A percentile compares a stretch with the other conserved stretches of the same genome.
These are phyloP conservation scores for Rutstroemia sp. DNA, from an alignment of 2,329 filamentous ascomycete genomes.

Conservation along the genomic window DNA sequence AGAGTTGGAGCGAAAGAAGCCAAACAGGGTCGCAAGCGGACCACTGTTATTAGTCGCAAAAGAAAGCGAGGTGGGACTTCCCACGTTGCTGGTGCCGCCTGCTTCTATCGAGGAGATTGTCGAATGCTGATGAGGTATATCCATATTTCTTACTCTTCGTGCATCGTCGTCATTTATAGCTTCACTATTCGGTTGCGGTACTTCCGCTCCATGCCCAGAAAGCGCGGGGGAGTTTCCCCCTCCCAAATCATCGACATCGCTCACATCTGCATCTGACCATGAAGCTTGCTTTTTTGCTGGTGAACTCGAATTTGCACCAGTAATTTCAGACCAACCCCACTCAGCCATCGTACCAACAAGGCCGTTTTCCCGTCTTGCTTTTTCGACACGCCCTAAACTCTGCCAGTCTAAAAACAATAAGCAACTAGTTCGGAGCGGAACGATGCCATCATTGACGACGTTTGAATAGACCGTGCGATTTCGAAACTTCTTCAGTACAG, in stretches of 20 bases:
- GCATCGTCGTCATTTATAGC: conserved; percentile 62
- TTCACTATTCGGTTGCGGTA: conserved; percentile 63
- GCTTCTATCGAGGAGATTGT: conserved; percentile 13
- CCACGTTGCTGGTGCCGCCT: background rate
- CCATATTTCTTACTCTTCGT: conserved; percentile 44
- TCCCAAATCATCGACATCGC: conserved; percentile 24
- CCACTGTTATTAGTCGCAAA: conserved; percentile 35
- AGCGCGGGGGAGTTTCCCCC: conserved; percentile 34
- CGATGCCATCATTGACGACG: conserved; percentile 95
- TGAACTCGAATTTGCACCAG: conserved; percentile 48
- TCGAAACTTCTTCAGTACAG: conserved; percentile 77
- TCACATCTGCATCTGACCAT: conserved; percentile 18
- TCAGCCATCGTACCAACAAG: conserved; percentile 87
- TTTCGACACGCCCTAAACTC: conserved; percentile 86
- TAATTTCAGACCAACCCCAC: conserved; percentile 92
- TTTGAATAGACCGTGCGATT: conserved; percentile 94
- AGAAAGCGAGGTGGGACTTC: conserved; percentile 12
- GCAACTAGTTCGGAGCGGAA: conserved; percentile 89
- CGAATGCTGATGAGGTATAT: conserved; percentile 15
- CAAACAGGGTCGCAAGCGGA: conserved; percentile 51
- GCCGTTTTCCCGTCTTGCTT: conserved; percentile 85
- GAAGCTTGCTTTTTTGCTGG: conserved; percentile 15
- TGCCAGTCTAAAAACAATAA: conserved; percentile 97
- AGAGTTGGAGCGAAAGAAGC: conserved; percentile 59
- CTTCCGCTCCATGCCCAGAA: conserved; percentile 39